Percentiles rank a stretch among this genome's conserved stretches.
These are phyloP conservation scores for Conticribra guillardii DNA, from an alignment of 108 stramenopile genomes.

Conservation along the genomic window DNA sequence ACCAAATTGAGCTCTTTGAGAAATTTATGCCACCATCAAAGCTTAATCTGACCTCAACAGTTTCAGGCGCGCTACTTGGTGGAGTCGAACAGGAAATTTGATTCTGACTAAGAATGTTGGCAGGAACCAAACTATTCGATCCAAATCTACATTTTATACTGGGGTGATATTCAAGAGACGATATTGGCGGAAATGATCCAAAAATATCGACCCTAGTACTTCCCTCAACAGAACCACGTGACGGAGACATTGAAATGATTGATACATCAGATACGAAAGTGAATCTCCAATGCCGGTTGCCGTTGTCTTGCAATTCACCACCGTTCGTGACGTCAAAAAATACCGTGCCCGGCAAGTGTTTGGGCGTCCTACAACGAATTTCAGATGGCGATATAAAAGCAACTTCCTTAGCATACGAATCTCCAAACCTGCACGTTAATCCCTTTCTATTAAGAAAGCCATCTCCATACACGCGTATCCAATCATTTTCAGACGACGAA, in stretches of 20 bases:
- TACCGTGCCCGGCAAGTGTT: conserved; percentile 28
- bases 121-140: conserved; percentile 17
- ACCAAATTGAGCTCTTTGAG: conserved; percentile 30
- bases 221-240: conserved; percentile 36
- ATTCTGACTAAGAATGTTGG: conserved; percentile 25
- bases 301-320: not conserved
- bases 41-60: conserved; percentile 37
- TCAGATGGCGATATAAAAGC: conserved; percentile 30
- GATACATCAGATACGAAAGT: conserved; percentile 31
- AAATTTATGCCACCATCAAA: conserved; percentile 32
- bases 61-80: conserved; percentile 3
- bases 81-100: conserved; percentile 37
- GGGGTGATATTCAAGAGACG: not conserved
- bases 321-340: conserved; percentile 30
- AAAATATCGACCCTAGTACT: conserved; percentile 31
- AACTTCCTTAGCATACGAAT: conserved; percentile 6
- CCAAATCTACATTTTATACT: conserved; percentile 41
- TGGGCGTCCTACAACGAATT: conserved; percentile 35
- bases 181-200: conserved; percentile 28
- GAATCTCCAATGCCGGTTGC: conserved; percentile 14
- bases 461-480: conserved; percentile 57
- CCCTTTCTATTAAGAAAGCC: conserved; percentile 62
- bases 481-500: conserved; percentile 22
- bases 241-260: conserved; percentile 24
- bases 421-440: conserved; percentile 66